These are phyloP conservation scores for Daldinia caldariorum DNA, from an alignment of 495 filamentous ascomycete species.

Conservation along the genomic window DNA sequence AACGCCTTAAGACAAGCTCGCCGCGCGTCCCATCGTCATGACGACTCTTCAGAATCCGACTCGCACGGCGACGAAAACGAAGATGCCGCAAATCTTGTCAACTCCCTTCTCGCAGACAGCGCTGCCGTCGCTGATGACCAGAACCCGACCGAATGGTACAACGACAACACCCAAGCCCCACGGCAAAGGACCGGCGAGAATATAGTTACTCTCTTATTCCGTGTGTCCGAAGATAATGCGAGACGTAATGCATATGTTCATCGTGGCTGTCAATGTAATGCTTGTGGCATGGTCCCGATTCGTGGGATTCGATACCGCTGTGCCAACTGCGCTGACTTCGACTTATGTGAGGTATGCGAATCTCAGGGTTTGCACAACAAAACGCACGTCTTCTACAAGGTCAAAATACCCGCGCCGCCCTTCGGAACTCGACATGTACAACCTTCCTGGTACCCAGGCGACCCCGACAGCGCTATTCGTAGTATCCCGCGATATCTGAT, in stretches of 20 bases:
- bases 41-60: slow-evolving; percentile 51
- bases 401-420: slow-evolving; percentile 59
- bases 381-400: slow-evolving; percentile 96
- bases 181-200: slow-evolving; percentile 76
- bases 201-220: slow-evolving; percentile 75
- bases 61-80: slow-evolving; percentile 60
- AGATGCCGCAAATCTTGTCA: slow-evolving; percentile 35
- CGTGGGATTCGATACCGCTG: slow-evolving; percentile 91
- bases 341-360: slow-evolving; percentile 91
- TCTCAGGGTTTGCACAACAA: slow-evolving; percentile 84
- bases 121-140: slow-evolving; percentile 61
- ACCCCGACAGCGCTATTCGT: slow-evolving; percentile 70
- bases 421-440: slow-evolving; percentile 68
- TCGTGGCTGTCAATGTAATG: slow-evolving; percentile 92
- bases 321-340: slow-evolving; percentile 90
- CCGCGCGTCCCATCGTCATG: slow-evolving; percentile 46
- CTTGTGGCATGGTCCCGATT: slow-evolving; percentile 84
- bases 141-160: slow-evolving; percentile 66
- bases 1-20: slow-evolving; percentile 65
- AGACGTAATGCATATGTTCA: slow-evolving; percentile 88
- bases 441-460: slow-evolving; percentile 90
- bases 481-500: slow-evolving; percentile 70
- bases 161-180: slow-evolving; percentile 51
- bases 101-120: not conserved
- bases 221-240: slow-evolving; percentile 85